phyloP scores from a whole-genome alignment of 23 red algal genomes.

The Gracilaria gracilis region DNA sequence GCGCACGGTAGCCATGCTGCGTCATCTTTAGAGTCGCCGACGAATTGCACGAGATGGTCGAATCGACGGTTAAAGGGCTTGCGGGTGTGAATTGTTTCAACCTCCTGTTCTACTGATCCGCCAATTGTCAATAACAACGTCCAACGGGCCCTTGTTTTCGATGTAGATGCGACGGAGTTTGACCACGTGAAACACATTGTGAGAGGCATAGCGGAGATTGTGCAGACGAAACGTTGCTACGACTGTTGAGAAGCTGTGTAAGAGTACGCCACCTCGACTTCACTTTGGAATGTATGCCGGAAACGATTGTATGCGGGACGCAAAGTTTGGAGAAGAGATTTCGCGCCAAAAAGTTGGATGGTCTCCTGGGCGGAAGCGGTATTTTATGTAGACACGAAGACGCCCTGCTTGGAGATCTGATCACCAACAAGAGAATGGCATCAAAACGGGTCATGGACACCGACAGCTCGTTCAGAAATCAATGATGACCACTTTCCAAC shows the following conservation, averaged over 20 bases:
- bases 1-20: neutral
- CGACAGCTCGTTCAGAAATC: slow-evolving; percentile 31
- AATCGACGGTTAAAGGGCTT: neutral
- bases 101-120: slow-evolving; percentile 7
- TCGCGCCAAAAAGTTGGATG: neutral
- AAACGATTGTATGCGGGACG: neutral
- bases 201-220: neutral
- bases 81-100: neutral
- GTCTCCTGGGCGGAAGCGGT: neutral
- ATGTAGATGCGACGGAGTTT: neutral
- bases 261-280: neutral
- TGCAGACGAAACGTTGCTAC: neutral
- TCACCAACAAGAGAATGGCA: neutral
- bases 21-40: neutral
- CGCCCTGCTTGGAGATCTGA: neutral
- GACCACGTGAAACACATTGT: slow-evolving; percentile 9
- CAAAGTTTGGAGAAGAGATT: slow-evolving; percentile 31
- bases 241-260: neutral
- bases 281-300: slow-evolving; percentile 9
- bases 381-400: neutral
- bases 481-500: slow-evolving; percentile 20
- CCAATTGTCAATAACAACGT: slow-evolving; percentile 9
- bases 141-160: slow-evolving; percentile 6
- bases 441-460: neutral
- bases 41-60: slow-evolving; percentile 5